Conservation (phyloP, 345 rosid species). For the Tarenaya hassleriana region DNA sequence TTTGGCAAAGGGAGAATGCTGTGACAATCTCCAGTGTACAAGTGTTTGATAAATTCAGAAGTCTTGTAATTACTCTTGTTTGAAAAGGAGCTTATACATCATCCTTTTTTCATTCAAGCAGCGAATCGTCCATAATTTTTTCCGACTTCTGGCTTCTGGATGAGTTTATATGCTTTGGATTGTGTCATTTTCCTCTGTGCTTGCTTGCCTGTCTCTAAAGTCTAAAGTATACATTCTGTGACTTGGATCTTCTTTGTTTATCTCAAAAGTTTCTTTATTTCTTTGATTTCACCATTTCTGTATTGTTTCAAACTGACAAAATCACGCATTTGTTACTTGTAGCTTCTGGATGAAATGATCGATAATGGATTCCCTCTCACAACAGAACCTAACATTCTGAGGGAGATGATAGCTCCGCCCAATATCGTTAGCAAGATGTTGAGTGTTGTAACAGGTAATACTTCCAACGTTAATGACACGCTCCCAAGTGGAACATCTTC, state of each 20-base stretch:
- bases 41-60: neutral
- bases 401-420: slow-evolving; percentile 96
- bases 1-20: neutral
- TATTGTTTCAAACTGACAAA: slow-evolving; percentile 13
- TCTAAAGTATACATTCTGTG: neutral
- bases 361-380: slow-evolving; percentile 97
- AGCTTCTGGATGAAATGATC: slow-evolving; percentile 98
- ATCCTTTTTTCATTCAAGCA: neutral
- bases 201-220: neutral
- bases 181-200: neutral
- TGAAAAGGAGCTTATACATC: neutral
- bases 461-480: slow-evolving; percentile 69
- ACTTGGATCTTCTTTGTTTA: neutral
- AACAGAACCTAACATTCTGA: slow-evolving; percentile 80
- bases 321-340: slow-evolving; percentile 28
- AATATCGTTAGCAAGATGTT: slow-evolving; percentile 80
- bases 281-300: neutral
- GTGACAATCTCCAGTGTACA: neutral
- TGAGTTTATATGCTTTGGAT: neutral
- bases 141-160: neutral
- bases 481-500: slow-evolving; percentile 85
- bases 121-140: no score
- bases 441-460: slow-evolving; percentile 93
- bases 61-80: neutral
- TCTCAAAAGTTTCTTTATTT: neutral